A percentile compares a stretch with the other conserved stretches of the same genome.
Conservation (phyloP, 148 eudicot genomes). For the Fallopia convolvulus region DNA sequence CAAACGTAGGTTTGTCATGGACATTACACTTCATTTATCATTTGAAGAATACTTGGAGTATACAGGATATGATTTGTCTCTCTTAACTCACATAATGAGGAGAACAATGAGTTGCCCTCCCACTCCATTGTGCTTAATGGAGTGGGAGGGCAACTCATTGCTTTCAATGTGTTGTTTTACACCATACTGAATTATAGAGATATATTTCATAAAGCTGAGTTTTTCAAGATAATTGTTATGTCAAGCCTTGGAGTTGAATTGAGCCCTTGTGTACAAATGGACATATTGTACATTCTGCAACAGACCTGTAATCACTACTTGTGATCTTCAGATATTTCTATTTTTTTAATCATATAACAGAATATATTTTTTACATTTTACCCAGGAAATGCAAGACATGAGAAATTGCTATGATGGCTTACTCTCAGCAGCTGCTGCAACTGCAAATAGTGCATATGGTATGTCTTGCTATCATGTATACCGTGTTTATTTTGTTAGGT, state of each 20-base stretch:
- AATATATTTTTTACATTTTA: background rate
- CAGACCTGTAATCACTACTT: background rate
- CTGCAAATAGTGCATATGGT: constrained; percentile 90
- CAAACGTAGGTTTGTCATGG: background rate
- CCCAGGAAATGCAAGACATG: constrained; percentile 90
- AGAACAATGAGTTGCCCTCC: background rate
- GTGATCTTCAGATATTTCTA: background rate
- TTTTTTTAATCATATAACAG: background rate
- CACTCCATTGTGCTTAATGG: background rate
- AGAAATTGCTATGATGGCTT: constrained; percentile 85
- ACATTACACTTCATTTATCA: background rate
- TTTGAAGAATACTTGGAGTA: background rate
- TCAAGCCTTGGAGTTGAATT: background rate
- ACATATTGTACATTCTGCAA: background rate
- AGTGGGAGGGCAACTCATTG: no score
- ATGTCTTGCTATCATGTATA: constrained; percentile 11
- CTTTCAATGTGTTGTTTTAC: background rate
- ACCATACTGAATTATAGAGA: background rate
- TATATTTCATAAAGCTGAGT: background rate
- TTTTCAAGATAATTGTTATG: background rate
- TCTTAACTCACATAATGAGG: background rate
- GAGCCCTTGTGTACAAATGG: background rate
- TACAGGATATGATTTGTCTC: background rate
- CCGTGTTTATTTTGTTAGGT: background rate
- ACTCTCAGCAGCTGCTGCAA: constrained; percentile 94